Conservation (phyloP, 2,329 filamentous ascomycete species). For the Aureobasidium sp. region DNA sequence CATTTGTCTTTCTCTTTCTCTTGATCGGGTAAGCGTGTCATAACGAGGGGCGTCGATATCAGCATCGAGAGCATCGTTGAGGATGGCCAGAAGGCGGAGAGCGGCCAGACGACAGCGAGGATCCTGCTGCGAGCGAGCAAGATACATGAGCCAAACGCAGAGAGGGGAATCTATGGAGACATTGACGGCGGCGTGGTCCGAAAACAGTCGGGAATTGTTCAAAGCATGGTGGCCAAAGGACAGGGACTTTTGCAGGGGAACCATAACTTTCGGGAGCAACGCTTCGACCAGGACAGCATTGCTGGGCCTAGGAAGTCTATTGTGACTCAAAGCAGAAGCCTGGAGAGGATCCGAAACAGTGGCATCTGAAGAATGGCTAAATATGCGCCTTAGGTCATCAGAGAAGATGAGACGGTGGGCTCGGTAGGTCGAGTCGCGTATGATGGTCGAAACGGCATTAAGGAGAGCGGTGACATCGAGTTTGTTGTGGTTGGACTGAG, state of each 20-base stretch:
- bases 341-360: background rate
- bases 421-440: conserved; percentile 71
- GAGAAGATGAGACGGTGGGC: conserved; percentile 50
- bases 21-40: conserved; percentile 26
- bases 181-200: conserved; percentile 20
- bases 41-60: conserved; percentile 29
- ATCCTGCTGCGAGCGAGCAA: conserved; percentile 36
- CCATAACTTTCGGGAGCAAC: conserved; percentile 18
- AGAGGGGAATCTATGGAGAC: conserved; percentile 42
- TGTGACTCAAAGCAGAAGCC: background rate
- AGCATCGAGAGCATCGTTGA: conserved; percentile 29
- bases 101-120: conserved; percentile 34
- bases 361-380: conserved; percentile 11
- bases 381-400: conserved; percentile 41
- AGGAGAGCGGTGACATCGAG: conserved; percentile 59
- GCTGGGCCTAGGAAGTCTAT: background rate
- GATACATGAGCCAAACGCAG: conserved; percentile 41
- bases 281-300: conserved; percentile 3
- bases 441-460: conserved; percentile 68
- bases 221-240: conserved; percentile 16
- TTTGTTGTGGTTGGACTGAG: conserved; percentile 42
- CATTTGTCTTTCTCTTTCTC: conserved; percentile 36
- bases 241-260: conserved; percentile 16
- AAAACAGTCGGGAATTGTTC: conserved; percentile 4
- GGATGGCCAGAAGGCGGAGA: conserved; percentile 33